Evolutionary conservation across 2,329 filamentous ascomycete species (phyloP).

Genomic region (Aspergillus floridensis): DNA sequence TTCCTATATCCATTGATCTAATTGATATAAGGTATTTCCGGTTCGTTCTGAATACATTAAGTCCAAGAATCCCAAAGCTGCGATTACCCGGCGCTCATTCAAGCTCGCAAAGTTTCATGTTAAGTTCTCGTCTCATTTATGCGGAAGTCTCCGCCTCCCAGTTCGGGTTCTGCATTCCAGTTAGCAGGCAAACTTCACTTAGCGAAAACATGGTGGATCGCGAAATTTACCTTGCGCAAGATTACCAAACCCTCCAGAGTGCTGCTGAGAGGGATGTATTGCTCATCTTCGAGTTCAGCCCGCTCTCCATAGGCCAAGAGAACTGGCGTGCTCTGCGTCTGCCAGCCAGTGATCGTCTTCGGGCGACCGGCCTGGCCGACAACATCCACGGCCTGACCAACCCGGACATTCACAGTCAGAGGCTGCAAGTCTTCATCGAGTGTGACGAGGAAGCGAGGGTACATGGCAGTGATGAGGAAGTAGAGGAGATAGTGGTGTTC

Average conservation of each 20-base stretch:
- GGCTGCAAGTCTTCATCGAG: constrained; percentile 93
- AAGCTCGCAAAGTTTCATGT: constrained; percentile 18
- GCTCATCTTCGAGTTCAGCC: constrained; percentile 94
- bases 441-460: constrained; percentile 92
- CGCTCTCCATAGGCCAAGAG: constrained; percentile 91
- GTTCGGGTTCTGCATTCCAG: constrained; percentile 42
- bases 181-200: constrained; percentile 21
- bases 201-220: background rate
- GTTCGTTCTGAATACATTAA: constrained; percentile 38
- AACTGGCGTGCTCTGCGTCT: constrained; percentile 98
- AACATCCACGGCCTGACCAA: constrained; percentile 96
- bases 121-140: constrained; percentile 27
- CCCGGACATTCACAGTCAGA: constrained; percentile 90
- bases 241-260: constrained; percentile 94
- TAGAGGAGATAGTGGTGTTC: constrained; percentile 91
- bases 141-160: constrained; percentile 41
- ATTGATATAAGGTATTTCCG: constrained; percentile 20
- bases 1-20: constrained; percentile 8
- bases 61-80: constrained; percentile 27
- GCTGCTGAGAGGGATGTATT: constrained; percentile 89
- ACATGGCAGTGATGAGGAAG: constrained; percentile 94
- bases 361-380: constrained; percentile 95
- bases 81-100: constrained; percentile 18
- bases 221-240: constrained; percentile 77
- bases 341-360: constrained; percentile 99